Base-by-base conservation (phyloP, 1,284 basidiomycete species). In the Sparassis latifolia region DNA sequence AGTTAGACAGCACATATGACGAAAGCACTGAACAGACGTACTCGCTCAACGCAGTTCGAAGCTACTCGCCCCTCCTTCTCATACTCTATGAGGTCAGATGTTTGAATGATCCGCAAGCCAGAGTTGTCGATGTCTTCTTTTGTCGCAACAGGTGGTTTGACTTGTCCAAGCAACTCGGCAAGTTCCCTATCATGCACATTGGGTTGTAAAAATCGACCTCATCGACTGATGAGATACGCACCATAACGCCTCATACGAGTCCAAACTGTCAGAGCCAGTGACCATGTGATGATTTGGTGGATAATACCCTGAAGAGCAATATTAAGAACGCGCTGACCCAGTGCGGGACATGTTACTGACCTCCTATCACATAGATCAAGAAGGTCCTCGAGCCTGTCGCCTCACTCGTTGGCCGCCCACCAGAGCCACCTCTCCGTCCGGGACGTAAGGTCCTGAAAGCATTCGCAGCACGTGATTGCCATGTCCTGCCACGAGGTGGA, bases 211-310 rank as follows among this genome's bases (percentile, higher is more conserved):
- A 20, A 20, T 20, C 20, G 20, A 20, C 20, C 20, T 20, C 20
- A 20, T 20, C 20, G 20, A 20, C 20, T 20, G 20, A 20, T 20
- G 20, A 20, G 20, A 20, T 20, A 20, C 79, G 52, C 67, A 82
- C 86, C 86, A 75, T 49, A 90, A 62, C 50, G 84, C 82, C 61
- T 89, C 87, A 64, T 91, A 87, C 27, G 84, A 90, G 60, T 80
- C 86, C 58, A 92, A 69, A 33, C 82, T 79, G 54, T 84, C 81
- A 0, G 84, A 84, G 31, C 87, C 86, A 4, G 84, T 84, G 44
- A 94, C 81, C 52, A 95, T 83, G 47, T 82, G 86, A 64, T 94
- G 91, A 55, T 89, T 83, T 28, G 86, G 86, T 1, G 91, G 89
- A 63, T 93, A 95, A 62, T 92, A 91, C 20, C 90, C 91, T 81